These are phyloP conservation scores for Pascua sp. DNA, from an alignment of 1,284 basidiomycete species.

Conservation along the genomic window DNA sequence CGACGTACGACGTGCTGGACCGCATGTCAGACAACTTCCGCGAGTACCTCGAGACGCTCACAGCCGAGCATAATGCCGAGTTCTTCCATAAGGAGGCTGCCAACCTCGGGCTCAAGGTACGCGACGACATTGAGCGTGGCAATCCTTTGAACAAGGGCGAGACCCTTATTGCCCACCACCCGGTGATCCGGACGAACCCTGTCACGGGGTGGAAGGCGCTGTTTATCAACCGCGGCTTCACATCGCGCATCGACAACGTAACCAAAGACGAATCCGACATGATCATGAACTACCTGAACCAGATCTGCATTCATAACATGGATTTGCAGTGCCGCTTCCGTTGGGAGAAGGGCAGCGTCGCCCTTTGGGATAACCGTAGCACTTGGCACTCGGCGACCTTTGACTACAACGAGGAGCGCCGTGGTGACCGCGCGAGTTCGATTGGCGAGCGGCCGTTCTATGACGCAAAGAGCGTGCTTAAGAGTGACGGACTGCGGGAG, in stretches of 20 bases:
- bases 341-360: slow-evolving; percentile 48
- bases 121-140: slow-evolving; percentile 50
- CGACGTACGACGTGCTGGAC: slow-evolving; percentile 49
- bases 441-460: slow-evolving; percentile 63
- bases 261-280: slow-evolving; percentile 59
- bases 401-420: slow-evolving; percentile 56
- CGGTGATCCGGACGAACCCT: slow-evolving; percentile 48
- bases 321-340: slow-evolving; percentile 58
- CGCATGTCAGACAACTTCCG: slow-evolving; percentile 59
- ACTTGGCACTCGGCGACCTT: slow-evolving; percentile 42
- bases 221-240: slow-evolving; percentile 63
- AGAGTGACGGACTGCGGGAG: slow-evolving; percentile 52
- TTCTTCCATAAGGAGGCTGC: slow-evolving; percentile 55
- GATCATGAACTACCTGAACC: slow-evolving; percentile 32
- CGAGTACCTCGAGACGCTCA: slow-evolving; percentile 60
- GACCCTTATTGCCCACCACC: slow-evolving; percentile 58
- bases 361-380: slow-evolving; percentile 54
- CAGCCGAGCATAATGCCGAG: slow-evolving; percentile 58
- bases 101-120: slow-evolving; percentile 31
- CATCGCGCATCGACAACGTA: slow-evolving; percentile 60
- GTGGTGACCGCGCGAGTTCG: slow-evolving; percentile 61
- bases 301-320: slow-evolving; percentile 51
- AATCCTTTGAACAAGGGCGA: slow-evolving; percentile 60
- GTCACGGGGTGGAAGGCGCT: slow-evolving; percentile 66
- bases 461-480: slow-evolving; percentile 55